A percentile compares a stretch with the other conserved stretches of the same genome.
Conservation (phyloP, 2,329 filamentous ascomycete species). For the Penicillium brevicompactum region DNA sequence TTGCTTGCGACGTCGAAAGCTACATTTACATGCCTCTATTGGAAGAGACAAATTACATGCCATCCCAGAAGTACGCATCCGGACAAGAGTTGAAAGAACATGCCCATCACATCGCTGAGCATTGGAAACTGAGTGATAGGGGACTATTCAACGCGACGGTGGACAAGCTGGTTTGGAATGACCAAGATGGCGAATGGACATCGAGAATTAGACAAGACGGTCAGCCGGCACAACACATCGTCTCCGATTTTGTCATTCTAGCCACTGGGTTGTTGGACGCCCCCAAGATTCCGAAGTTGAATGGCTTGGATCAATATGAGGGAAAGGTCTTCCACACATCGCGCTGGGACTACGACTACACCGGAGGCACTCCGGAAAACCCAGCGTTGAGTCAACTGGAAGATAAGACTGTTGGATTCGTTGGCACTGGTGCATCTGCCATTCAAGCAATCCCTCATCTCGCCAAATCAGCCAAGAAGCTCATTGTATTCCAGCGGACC, state of each 20-base stretch:
- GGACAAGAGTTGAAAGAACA: constrained; percentile 52
- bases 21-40: constrained; percentile 64
- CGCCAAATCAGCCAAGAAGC: constrained; percentile 32
- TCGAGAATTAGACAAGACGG: constrained; percentile 26
- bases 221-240: constrained; percentile 26
- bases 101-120: constrained; percentile 46
- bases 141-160: constrained; percentile 54
- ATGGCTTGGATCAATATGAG: constrained; percentile 21
- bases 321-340: constrained; percentile 29
- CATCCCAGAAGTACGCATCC: constrained; percentile 51
- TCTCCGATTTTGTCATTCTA: constrained; percentile 43
- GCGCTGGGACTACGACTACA: constrained; percentile 33
- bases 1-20: constrained; percentile 60
- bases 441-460: constrained; percentile 46
- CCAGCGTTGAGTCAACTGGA: constrained; percentile 48
- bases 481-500: constrained; percentile 50
- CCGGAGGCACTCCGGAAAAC: constrained; percentile 39
- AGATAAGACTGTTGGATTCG: constrained; percentile 45
- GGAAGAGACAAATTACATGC: constrained; percentile 63
- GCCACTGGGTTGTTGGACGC: constrained; percentile 28
- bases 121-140: constrained; percentile 45
- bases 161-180: constrained; percentile 51
- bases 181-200: constrained; percentile 37
- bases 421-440: constrained; percentile 50
- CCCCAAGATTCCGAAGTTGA: constrained; percentile 25